Conservation (phyloP, 1,284 basidiomycete species). For the Xerocomus amazonicus region DNA sequence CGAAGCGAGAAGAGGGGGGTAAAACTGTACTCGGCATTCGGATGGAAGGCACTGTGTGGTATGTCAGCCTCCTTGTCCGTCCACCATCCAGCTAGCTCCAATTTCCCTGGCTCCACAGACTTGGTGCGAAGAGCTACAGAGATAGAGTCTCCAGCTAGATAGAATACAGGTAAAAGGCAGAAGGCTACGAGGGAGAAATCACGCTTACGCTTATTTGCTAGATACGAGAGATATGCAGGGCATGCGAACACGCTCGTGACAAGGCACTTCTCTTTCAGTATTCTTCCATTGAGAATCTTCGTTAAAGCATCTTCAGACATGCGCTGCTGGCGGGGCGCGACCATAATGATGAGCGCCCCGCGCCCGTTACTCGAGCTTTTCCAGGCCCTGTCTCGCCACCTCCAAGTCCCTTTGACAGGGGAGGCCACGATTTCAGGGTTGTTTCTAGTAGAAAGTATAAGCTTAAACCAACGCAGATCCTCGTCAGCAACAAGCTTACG, state of each 20-base stretch:
- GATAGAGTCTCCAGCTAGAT: conserved; percentile 8
- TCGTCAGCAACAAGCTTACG: background rate
- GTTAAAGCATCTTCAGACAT: conserved; percentile 1
- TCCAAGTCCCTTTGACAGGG: conserved; percentile 15
- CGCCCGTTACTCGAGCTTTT: background rate
- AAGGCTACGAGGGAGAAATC: background rate
- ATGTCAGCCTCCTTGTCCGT: conserved; percentile 7
- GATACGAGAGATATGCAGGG: conserved; percentile 17
- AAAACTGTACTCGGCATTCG: background rate
- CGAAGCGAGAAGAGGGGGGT: no score
- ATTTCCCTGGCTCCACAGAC: background rate
- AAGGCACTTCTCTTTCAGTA: conserved; percentile 9
- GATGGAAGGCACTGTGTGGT: conserved; percentile 8
- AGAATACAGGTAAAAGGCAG: background rate
- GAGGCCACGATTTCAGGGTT: conserved; percentile 3
- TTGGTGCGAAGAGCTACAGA: conserved; percentile 1
- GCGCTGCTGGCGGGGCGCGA: conserved; percentile 1
- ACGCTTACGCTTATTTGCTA: conserved; percentile 16
- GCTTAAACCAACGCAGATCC: no score
- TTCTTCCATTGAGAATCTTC: conserved; percentile 1
- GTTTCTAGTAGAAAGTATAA: background rate
- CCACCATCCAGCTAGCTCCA: conserved; percentile 12
- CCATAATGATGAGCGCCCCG: conserved; percentile 11
- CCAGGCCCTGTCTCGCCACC: conserved; percentile 1
- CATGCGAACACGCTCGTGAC: conserved; percentile 13